Percentiles rank a stretch among this genome's conserved stretches.
Conservation (phyloP, 176 grass and related monocot genomes). For the Metroxylon sagu region DNA sequence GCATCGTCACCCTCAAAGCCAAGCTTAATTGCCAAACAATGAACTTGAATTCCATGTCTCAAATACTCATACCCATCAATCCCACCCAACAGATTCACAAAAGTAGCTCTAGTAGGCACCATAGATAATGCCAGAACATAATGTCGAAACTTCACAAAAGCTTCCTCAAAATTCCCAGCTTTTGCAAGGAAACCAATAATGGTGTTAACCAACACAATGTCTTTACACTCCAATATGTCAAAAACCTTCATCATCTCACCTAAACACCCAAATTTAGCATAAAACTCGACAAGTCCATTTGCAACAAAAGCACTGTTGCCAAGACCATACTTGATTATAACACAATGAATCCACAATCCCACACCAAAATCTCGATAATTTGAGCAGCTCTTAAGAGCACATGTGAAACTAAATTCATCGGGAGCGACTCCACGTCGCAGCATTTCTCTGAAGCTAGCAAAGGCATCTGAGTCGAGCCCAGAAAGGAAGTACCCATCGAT, state of each 20-base stretch:
- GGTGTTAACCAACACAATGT: conserved; percentile 6
- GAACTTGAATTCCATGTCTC: conserved; percentile 8
- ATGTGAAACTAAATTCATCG: conserved; percentile 5
- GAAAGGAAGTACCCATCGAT: conserved; percentile 4
- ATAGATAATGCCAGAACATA: neutral
- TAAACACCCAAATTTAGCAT: neutral
- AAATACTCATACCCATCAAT: neutral
- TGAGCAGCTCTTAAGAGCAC: conserved; percentile 6
- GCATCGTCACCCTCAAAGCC: conserved; percentile 2
- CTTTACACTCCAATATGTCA: conserved; percentile 3
- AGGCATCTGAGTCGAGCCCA: neutral
- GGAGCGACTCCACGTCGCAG: neutral
- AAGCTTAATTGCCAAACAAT: conserved; percentile 1
- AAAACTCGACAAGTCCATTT: conserved; percentile 12
- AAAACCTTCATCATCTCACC: conserved; percentile 4
- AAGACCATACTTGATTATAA: conserved; percentile 9
- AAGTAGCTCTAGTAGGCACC: conserved; percentile 3
- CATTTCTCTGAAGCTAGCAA: conserved; percentile 4
- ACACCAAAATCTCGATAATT: conserved; percentile 1
- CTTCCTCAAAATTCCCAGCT: conserved; percentile 7
- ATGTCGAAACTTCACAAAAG: conserved; percentile 7
- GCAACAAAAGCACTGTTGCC: conserved; percentile 10
- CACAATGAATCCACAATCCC: conserved; percentile 2
- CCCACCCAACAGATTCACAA: conserved; percentile 13
- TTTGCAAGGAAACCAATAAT: conserved; percentile 8